Evolutionary conservation across 169 alveolate species (phyloP), one percentile per base, ranked within the genome.

Genomic region (Plasmodium relictum): DNA sequence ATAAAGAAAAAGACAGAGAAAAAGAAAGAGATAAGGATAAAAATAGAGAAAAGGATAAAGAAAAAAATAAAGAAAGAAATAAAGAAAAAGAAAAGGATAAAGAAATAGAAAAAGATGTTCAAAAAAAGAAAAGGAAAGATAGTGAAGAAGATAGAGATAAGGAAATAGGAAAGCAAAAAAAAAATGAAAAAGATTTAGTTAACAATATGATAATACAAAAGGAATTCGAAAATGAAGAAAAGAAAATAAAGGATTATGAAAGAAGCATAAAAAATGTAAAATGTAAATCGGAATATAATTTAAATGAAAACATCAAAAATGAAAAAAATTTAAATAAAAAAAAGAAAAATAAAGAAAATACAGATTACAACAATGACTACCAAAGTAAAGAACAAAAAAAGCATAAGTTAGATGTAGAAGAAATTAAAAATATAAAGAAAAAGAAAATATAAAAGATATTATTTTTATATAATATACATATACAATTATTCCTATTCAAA

Each of bases 371-470:
- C 52, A 18, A 37, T 26, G 69, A 39, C 14, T 52, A 52, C 69
- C 71, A 37, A 41, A 12, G 3, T 42, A 72, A 72, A 31, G 86
- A 73, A n/a, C 86, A 73, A 62, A 73, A 73, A 73, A 73, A 54
- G 26, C 86, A 73, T 62, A 73, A 73, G 14, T 22, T 73, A 61
- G 86, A 54, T 54, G 14, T 39, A 14, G 71, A 73, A 61, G 65
- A 73, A 12, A 22, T 56, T 42, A 73, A 41, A 58, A 54, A 18
- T 41, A 54, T 24, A 56, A 44, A 44, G 26, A 41, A 44, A 24
- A 42, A 61, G 45, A 45, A 39, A 20, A 72, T 41, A 8, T 24
- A 54, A 54, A 56, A 44, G 54, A 42, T 31, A 44, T 2, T 48
- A 12, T 48, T 48, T 48, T 48, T 62, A 39, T 2, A 12, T 16